These are phyloP conservation scores for Pseudogymnoascus sp. DNA, from an alignment of 2,329 filamentous ascomycete genomes.

Conservation along the genomic window DNA sequence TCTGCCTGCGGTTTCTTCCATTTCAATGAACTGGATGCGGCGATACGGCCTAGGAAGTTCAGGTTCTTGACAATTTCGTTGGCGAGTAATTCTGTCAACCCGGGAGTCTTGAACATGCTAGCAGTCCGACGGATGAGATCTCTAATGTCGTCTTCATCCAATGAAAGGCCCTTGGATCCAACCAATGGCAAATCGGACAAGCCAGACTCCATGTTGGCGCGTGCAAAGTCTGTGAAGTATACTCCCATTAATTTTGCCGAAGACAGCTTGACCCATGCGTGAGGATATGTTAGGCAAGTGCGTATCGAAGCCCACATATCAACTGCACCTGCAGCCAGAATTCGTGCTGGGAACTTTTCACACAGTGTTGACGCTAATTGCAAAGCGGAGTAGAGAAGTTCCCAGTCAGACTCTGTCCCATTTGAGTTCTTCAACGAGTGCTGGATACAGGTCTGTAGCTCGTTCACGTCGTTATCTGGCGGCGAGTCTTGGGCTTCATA, in stretches of 20 bases:
- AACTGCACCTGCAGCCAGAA: constrained; percentile 51
- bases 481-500: constrained; percentile 56
- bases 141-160: constrained; percentile 56
- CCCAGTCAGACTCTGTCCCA: constrained; percentile 52
- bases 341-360: constrained; percentile 52
- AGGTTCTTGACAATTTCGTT: constrained; percentile 72
- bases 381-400: constrained; percentile 66
- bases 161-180: constrained; percentile 61
- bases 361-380: constrained; percentile 60
- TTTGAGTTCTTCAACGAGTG: constrained; percentile 42
- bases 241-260: constrained; percentile 64
- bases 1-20: constrained; percentile 38
- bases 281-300: constrained; percentile 60
- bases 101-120: constrained; percentile 50
- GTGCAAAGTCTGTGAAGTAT: constrained; percentile 75
- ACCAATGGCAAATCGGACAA: constrained; percentile 50
- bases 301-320: constrained; percentile 65
- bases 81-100: constrained; percentile 65
- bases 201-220: constrained; percentile 45
- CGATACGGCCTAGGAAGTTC: constrained; percentile 66
- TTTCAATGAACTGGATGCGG: constrained; percentile 46
- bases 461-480: constrained; percentile 48
- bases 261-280: constrained; percentile 67
- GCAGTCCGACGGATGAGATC: constrained; percentile 44
- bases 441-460: constrained; percentile 44